Evolutionary conservation across 2,329 filamentous ascomycete genomes (phyloP).

Genomic region (Alternaria alternata): DNA sequence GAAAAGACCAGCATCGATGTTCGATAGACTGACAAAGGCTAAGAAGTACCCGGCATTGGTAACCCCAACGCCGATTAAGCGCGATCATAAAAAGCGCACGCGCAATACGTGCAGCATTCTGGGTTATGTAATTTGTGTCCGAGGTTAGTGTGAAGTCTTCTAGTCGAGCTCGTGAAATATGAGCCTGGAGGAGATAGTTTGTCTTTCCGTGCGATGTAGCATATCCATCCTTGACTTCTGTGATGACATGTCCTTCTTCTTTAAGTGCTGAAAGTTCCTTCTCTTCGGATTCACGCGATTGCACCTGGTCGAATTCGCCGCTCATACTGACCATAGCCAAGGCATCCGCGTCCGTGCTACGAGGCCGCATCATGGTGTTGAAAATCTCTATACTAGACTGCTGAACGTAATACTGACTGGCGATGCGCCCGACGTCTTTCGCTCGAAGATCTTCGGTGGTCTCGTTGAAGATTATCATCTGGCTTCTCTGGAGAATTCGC

Average conservation of each 20-base stretch:
- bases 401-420: constrained; percentile 95
- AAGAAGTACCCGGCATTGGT: constrained; percentile 89
- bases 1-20: constrained; percentile 91
- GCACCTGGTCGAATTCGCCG: constrained; percentile 96
- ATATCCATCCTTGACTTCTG: constrained; percentile 75
- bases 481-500: constrained; percentile 83
- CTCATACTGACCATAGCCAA: constrained; percentile 97
- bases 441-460: constrained; percentile 88
- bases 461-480: constrained; percentile 99
- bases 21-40: constrained; percentile 97
- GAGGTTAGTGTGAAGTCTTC: constrained; percentile 95
- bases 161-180: constrained; percentile 85
- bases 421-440: constrained; percentile 95
- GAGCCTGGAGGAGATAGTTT: constrained; percentile 92
- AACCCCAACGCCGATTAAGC: constrained; percentile 91
- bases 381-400: constrained; percentile 95
- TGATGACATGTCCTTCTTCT: constrained; percentile 71
- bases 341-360: constrained; percentile 88
- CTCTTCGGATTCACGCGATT: constrained; percentile 87
- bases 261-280: constrained; percentile 82
- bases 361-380: constrained; percentile 90
- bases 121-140: constrained; percentile 92
- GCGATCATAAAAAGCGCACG: constrained; percentile 97
- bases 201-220: constrained; percentile 84
- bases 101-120: constrained; percentile 94